Percentiles rank a stretch among this genome's conserved stretches.
Conservation (phyloP, 345 rosid genomes). For the Lepidium aucheri region DNA sequence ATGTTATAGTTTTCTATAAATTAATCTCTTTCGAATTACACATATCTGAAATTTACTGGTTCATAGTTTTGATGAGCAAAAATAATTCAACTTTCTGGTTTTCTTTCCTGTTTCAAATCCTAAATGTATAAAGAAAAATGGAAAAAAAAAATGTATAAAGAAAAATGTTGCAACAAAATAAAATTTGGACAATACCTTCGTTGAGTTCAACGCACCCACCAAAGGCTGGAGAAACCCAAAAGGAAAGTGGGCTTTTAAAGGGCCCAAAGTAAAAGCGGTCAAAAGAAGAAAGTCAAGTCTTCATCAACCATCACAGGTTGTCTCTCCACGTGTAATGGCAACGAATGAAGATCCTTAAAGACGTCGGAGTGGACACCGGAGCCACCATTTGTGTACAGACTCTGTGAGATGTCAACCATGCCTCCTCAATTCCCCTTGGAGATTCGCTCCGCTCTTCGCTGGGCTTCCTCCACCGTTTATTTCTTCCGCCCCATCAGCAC, state of each 20-base stretch:
- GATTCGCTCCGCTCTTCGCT: constrained; percentile 41
- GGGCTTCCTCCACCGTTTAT: constrained; percentile 34
- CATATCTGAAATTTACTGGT: neutral
- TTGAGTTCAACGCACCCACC: neutral
- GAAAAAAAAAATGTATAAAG: neutral
- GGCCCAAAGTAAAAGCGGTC: constrained; percentile 13
- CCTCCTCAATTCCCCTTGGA: constrained; percentile 37
- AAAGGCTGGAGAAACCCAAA: neutral
- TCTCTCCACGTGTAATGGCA: constrained; percentile 25
- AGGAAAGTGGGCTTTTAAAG: neutral
- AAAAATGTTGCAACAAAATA: too few relatives aligned
- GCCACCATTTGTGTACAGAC: neutral
- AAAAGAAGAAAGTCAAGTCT: neutral
- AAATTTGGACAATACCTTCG: neutral
- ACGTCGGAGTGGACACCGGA: neutral
- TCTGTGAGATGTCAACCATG: constrained; percentile 21
- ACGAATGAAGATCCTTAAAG: neutral
- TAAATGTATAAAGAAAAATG: neutral
- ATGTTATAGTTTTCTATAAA: too few relatives aligned
- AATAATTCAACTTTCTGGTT: too few relatives aligned
- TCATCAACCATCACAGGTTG: constrained; percentile 1
- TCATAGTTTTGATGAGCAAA: too few relatives aligned
- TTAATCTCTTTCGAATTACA: neutral
- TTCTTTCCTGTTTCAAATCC: neutral
- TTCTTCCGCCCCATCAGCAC: constrained; percentile 1